These are phyloP conservation scores for Candida albicans DNA, from an alignment of 1,139 yeast genomes.

Conservation along the genomic window DNA sequence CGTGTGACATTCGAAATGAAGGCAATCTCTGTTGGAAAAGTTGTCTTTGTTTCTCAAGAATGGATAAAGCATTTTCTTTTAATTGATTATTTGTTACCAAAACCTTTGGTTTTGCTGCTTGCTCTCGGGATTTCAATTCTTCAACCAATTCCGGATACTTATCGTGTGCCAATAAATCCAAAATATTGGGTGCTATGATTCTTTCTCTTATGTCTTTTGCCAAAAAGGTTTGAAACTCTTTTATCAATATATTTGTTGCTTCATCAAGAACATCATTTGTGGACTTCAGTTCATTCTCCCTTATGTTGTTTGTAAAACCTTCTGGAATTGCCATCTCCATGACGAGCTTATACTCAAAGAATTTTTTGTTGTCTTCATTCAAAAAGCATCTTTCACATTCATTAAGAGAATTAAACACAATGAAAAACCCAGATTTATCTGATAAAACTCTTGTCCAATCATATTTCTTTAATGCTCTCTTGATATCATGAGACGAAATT, in stretches of 20 bases:
- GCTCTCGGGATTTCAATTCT: constrained; percentile 42
- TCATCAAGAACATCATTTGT: constrained; percentile 46
- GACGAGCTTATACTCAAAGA: constrained; percentile 48
- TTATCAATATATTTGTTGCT: constrained; percentile 57
- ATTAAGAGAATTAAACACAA: constrained; percentile 61
- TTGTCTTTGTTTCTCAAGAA: constrained; percentile 27
- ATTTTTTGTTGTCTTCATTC: constrained; percentile 61
- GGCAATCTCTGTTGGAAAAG: constrained; percentile 36
- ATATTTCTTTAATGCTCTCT: constrained; percentile 52
- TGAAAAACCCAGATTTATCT: constrained; percentile 66
- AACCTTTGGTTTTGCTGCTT: constrained; percentile 22
- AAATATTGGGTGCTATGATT: constrained; percentile 67
- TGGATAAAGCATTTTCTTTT: constrained; percentile 29
- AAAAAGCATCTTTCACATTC: constrained; percentile 70
- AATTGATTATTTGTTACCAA: constrained; percentile 17
- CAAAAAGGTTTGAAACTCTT: constrained; percentile 64
- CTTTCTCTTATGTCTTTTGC: constrained; percentile 76
- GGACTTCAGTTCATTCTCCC: constrained; percentile 15
- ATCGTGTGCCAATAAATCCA: constrained; percentile 60
- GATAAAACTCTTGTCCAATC: constrained; percentile 66
- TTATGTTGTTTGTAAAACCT: constrained; percentile 18
- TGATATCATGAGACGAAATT: constrained; percentile 54
- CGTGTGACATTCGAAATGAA: constrained; percentile 46
- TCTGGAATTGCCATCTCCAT: constrained; percentile 58
- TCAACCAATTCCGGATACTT: constrained; percentile 55